Percentiles rank a stretch among this genome's conserved stretches.
These are phyloP conservation scores for Neonectria sp. DNA, from an alignment of 2,329 filamentous ascomycete species.

Conservation along the genomic window DNA sequence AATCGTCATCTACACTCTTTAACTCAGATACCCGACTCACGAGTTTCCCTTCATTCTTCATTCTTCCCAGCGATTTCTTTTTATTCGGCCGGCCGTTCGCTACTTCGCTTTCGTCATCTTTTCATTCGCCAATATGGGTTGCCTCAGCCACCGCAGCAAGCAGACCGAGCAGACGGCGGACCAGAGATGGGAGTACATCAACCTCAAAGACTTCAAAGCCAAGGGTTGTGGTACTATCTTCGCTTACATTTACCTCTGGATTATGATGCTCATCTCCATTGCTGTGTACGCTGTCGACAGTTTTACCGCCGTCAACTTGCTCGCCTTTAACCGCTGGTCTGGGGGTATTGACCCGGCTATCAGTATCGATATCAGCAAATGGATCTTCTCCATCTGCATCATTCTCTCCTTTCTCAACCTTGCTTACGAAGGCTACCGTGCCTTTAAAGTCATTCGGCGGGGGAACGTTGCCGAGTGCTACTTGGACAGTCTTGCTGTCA, in stretches of 20 bases:
- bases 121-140: conserved; percentile 70
- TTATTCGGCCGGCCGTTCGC: conserved; percentile 31
- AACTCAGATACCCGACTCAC: conserved; percentile 29
- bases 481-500: conserved; percentile 87
- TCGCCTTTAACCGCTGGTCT: conserved; percentile 92
- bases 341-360: conserved; percentile 86
- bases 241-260: conserved; percentile 88
- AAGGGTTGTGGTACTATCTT: conserved; percentile 82
- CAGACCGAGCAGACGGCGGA: conserved; percentile 79
- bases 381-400: conserved; percentile 96
- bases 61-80: conserved; percentile 21
- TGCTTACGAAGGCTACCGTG: conserved; percentile 83
- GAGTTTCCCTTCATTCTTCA: conserved; percentile 25
- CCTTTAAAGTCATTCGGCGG: conserved; percentile 84
- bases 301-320: conserved; percentile 92
- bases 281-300: conserved; percentile 92
- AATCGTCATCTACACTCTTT: conserved; percentile 27
- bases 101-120: conserved; percentile 9
- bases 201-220: conserved; percentile 83
- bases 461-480: conserved; percentile 94
- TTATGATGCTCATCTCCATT: conserved; percentile 83
- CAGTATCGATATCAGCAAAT: conserved; percentile 84
- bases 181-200: conserved; percentile 95
- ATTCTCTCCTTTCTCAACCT: conserved; percentile 90
- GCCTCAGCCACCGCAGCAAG: conserved; percentile 74